Evolutionary conservation across 129 eudicot genomes (phyloP), one percentile per base, ranked within the genome.

Genomic region (Scalesia atractyloides): DNA sequence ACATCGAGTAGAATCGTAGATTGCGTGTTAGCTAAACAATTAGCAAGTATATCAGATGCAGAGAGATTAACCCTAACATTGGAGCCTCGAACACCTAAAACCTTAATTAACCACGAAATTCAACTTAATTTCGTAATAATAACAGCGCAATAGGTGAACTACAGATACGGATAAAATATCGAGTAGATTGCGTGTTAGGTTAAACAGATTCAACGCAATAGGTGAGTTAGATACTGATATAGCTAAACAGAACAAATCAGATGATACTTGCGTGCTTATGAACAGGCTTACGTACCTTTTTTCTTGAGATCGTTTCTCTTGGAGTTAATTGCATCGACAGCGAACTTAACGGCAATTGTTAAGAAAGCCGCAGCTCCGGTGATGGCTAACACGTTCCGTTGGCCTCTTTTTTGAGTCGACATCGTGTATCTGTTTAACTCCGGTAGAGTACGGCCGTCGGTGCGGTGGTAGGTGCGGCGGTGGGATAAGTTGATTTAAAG

Each of bases 351-450:
- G 68, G 96, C 96, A 68, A 90, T 70, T 56, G 88, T 93, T 51
- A 86, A 34, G 30, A 94, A 73, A 51, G 98, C 98, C 20, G 96
- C 96, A 57, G 89, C 85, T 26, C 98, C 98, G 73, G 96, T 87
- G 73, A 93, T 19, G 73, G 90, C 92, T 57, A 93, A 20, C 3
- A 89, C 73, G 11, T 81, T 89, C 60, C 58, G 84, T 73, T 76
- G 73, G 20, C 47, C 71, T 76, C 76, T 73, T 82, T 64, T 82
- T 65, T 78, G 81, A 41, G 73, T 68, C 66, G 62, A 24, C 84
- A 86, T 83, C 19, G 24, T 47, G 64, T 34, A 57, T 69, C 64
- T 76, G 14, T 58, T 19, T 56, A 36, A 51, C 52, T 19, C 52
- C 79, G 74, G 73, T 46, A 0, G 17, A 18, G 9, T 5, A 8